These are phyloP conservation scores for Lactarius pseudohatsudake DNA, from an alignment of 768 basidiomycete genomes.

Conservation along the genomic window DNA sequence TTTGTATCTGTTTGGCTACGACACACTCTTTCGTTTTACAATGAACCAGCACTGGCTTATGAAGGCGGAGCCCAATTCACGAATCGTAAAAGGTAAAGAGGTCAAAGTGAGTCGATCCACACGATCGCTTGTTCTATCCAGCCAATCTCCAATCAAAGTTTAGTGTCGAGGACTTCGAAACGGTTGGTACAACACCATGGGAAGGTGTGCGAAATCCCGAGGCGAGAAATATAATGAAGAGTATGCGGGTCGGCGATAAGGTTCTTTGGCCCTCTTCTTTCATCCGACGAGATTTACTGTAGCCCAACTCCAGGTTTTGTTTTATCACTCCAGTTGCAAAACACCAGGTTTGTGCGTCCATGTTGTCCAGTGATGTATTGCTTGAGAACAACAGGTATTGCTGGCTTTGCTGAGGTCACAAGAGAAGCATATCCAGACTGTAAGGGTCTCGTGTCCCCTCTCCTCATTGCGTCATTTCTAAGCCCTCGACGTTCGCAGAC, in stretches of 20 bases:
- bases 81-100: constrained; percentile 82
- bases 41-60: constrained; percentile 58
- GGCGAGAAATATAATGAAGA: constrained; percentile 80
- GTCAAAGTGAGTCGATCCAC: constrained; percentile 55
- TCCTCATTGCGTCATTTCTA: constrained; percentile 10
- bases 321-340: constrained; percentile 89
- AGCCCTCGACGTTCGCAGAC: constrained; percentile 45
- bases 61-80: constrained; percentile 85
- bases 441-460: constrained; percentile 41
- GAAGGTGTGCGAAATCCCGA: constrained; percentile 87
- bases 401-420: constrained; percentile 78
- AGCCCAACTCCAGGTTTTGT: constrained; percentile 54
- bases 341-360: constrained; percentile 56
- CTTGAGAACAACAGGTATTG: constrained; percentile 53
- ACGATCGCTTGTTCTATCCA: constrained; percentile 2
- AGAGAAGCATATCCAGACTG: constrained; percentile 91
- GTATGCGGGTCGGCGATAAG: constrained; percentile 75
- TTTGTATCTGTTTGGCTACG: constrained; percentile 21
- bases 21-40: neutral
- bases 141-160: constrained; percentile 44
- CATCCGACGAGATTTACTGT: neutral
- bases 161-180: constrained; percentile 83
- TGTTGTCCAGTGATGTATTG: neutral
- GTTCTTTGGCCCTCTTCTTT: constrained; percentile 38
- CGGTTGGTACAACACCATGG: constrained; percentile 69